Evolutionary conservation across 2,329 filamentous ascomycete genomes (phyloP).

Genomic region (Cryphonectria parasitica): DNA sequence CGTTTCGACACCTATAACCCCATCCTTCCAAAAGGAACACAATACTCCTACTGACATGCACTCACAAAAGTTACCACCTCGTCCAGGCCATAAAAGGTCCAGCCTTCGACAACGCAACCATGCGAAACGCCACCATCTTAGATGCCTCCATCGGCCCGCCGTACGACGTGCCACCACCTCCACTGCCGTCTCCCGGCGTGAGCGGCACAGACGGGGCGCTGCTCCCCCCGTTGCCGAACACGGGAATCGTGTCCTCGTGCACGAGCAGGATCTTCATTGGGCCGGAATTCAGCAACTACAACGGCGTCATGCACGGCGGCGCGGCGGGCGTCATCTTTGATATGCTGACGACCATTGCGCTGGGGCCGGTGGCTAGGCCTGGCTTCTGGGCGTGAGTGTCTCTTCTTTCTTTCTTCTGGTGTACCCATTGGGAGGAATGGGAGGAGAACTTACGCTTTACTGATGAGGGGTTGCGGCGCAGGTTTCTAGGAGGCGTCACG

Average conservation of each 20-base stretch:
- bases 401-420: slow-evolving; percentile 30
- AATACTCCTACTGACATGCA: neutral
- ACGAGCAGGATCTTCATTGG: slow-evolving; percentile 50
- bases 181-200: neutral
- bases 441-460: neutral
- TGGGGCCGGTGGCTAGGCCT: slow-evolving; percentile 51
- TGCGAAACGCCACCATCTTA: slow-evolving; percentile 34
- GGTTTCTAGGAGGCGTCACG: slow-evolving; percentile 54
- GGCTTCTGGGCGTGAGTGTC: slow-evolving; percentile 53
- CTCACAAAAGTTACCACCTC: slow-evolving; percentile 30
- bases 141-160: slow-evolving; percentile 35
- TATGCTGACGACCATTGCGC: slow-evolving; percentile 54
- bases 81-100: slow-evolving; percentile 25
- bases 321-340: slow-evolving; percentile 59
- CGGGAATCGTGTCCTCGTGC: slow-evolving; percentile 36
- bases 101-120: slow-evolving; percentile 33
- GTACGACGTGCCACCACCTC: neutral
- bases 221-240: slow-evolving; percentile 20
- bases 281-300: slow-evolving; percentile 48
- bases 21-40: neutral
- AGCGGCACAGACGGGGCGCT: neutral
- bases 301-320: slow-evolving; percentile 56
- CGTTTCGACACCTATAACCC: too few relatives aligned
- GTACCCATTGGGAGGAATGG: neutral
- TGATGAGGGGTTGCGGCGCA: slow-evolving; percentile 8